Evolutionary conservation across 148 eudicot genomes (phyloP).

Genomic region (Amaranthus palmeri): DNA sequence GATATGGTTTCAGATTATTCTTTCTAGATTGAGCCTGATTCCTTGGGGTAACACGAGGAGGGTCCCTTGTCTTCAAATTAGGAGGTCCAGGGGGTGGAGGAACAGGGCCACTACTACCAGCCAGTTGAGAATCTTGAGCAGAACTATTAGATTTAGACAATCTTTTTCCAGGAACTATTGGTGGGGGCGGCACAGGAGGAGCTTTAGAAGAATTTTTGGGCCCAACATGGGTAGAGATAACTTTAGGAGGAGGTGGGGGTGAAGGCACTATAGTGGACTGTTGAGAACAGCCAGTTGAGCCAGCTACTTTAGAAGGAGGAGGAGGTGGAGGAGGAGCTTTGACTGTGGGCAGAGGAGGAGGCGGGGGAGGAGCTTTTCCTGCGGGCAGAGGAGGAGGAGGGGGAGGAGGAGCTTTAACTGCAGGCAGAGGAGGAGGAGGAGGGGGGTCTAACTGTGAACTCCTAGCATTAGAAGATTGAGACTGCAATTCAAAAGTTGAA

Average conservation of each 20-base stretch:
- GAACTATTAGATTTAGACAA: constrained; percentile 30
- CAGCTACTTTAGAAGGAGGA: constrained; percentile 22
- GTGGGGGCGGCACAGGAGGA: constrained; percentile 65
- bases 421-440: constrained; percentile 22
- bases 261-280: constrained; percentile 33
- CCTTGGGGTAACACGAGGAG: constrained; percentile 31
- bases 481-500: constrained; percentile 16
- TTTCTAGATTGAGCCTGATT: constrained; percentile 43
- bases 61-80: constrained; percentile 43
- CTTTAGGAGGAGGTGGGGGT: constrained; percentile 47
- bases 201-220: constrained; percentile 29
- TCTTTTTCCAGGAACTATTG: constrained; percentile 41
- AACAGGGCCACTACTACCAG: constrained; percentile 38
- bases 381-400: constrained; percentile 30
- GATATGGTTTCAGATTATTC: constrained; percentile 68
- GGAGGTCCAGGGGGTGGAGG: constrained; percentile 71
- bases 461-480: constrained; percentile 12
- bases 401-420: constrained; percentile 23
- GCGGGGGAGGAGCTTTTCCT: constrained; percentile 26
- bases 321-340: constrained; percentile 34
- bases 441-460: constrained; percentile 14
- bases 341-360: constrained; percentile 26
- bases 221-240: constrained; percentile 10
- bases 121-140: constrained; percentile 30
- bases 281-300: constrained; percentile 18